Conservation (phyloP, 345 rosid species). For the Rhizophora mangle region DNA sequence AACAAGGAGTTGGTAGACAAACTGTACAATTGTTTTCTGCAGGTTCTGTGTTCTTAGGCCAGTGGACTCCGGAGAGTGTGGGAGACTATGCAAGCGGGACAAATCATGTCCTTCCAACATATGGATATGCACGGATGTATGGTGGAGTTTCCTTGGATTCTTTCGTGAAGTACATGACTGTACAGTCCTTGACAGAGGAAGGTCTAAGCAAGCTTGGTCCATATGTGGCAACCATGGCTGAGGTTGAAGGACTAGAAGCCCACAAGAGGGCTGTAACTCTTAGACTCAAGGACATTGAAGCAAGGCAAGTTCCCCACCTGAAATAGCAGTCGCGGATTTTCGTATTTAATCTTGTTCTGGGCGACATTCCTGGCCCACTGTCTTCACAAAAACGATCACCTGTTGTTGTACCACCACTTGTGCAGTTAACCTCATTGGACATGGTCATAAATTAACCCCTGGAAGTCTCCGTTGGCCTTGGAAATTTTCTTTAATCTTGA, state of each 20-base stretch:
- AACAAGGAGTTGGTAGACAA: not conserved
- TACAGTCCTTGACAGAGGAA: slow-evolving; percentile 81
- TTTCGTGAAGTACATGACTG: slow-evolving; percentile 80
- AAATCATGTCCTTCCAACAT: slow-evolving; percentile 85
- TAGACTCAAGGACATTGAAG: slow-evolving; percentile 69
- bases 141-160: slow-evolving; percentile 90
- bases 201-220: slow-evolving; percentile 81
- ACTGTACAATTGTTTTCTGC: slow-evolving; percentile 1
- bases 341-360: too few relatives aligned
- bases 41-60: slow-evolving; percentile 87
- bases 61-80: slow-evolving; percentile 96
- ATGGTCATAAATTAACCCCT: too few relatives aligned
- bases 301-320: slow-evolving; percentile 41
- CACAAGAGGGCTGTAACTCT: slow-evolving; percentile 91
- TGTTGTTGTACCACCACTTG: too few relatives aligned
- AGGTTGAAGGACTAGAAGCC: slow-evolving; percentile 86
- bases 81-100: slow-evolving; percentile 97
- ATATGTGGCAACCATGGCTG: slow-evolving; percentile 78
- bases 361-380: too few relatives aligned
- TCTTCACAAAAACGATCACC: too few relatives aligned
- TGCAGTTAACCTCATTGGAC: too few relatives aligned
- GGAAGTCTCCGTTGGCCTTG: too few relatives aligned
- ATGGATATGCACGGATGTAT: slow-evolving; percentile 90
- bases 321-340: slow-evolving; percentile 5
- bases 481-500: too few relatives aligned